A percentile compares a stretch with the other conserved stretches of the same genome.
Conservation (phyloP, 306 rosid species). For the Glycine tomentella region DNA sequence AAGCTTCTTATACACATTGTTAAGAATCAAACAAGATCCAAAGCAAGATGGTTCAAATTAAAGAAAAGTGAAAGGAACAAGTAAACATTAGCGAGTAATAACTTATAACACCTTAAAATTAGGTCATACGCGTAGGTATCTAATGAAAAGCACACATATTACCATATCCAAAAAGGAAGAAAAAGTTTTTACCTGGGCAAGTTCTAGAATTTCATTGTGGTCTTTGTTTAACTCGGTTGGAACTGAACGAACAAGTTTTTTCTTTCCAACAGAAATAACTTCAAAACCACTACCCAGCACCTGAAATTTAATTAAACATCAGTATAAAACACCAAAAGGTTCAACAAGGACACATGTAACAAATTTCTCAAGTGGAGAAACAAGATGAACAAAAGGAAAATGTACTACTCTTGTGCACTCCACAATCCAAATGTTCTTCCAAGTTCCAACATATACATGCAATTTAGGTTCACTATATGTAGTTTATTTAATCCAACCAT, state of each 20-base stretch:
- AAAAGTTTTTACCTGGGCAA: conserved; percentile 79
- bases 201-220: conserved; percentile 95
- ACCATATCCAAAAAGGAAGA: conserved; percentile 7
- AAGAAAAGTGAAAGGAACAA: not conserved
- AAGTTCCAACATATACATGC: conserved; percentile 20
- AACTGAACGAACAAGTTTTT: conserved; percentile 95
- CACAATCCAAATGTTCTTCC: conserved; percentile 7
- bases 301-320: conserved; percentile 57
- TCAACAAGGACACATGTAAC: conserved; percentile 36
- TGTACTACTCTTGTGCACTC: not conserved
- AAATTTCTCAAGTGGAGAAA: conserved; percentile 1
- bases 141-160: not conserved
- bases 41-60: conserved; percentile 11
- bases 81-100: not conserved
- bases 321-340: conserved; percentile 22
- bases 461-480: conserved; percentile 4
- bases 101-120: not conserved
- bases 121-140: not conserved
- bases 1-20: too few species aligned
- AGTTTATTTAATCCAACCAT: conserved; percentile 29
- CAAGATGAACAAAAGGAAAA: conserved; percentile 26
- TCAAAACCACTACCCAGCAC: conserved; percentile 93
- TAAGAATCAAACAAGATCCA: not conserved
- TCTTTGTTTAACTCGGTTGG: conserved; percentile 98
- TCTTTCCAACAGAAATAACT: conserved; percentile 93